Base-by-base conservation (phyloP, 495 filamentous ascomycete species). In the Penicillium paradoxum region DNA sequence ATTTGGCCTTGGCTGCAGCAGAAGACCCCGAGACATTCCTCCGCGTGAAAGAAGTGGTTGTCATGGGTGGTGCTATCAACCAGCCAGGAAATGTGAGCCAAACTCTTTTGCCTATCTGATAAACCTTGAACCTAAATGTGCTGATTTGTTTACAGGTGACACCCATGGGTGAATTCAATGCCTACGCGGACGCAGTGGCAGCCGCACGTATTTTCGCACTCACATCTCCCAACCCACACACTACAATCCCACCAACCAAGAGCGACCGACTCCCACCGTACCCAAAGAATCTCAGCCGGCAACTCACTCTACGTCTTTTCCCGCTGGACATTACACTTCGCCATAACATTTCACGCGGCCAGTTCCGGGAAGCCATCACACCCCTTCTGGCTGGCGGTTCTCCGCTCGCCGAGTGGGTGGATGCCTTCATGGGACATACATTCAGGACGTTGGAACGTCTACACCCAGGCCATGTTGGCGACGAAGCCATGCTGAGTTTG, bases 61-160 rank as follows among this genome's bases (percentile, higher is more conserved):
- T 96, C n/a, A 99, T 99, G 93, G 93, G 92, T 30, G 95, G 93
- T 51, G 82, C 87, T n/a, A 79, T 97, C 39, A 75, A 85, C 36
- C 62, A 81, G 15, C 78, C 82, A 24, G 93, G 93, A 45, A 99
- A 99, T 71, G 82, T 84, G 65, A 61, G 72, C 66, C 15, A 27
- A 42, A 8, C 22, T 10, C n/a, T 21, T 30, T 22, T 17, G 25
- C 27, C 32, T 2, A 8, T 8, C 29, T 6, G 1, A 49, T 24
- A 4, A n/a, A 27, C 14, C 4, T 6, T 1, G 13, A 40, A 29
- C 18, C 30, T 4, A 39, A 7, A 19, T 29, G 17, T 48, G 21
- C 25, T 19, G 39, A 51, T 19, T 50, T 56, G 19, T n/a, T 27
- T n/a, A 24, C 36, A 79, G 76, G 77, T 79, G 21, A 91, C 88